Conservation (phyloP, 2,329 filamentous ascomycete species). For the Epichloe coenophiala region DNA sequence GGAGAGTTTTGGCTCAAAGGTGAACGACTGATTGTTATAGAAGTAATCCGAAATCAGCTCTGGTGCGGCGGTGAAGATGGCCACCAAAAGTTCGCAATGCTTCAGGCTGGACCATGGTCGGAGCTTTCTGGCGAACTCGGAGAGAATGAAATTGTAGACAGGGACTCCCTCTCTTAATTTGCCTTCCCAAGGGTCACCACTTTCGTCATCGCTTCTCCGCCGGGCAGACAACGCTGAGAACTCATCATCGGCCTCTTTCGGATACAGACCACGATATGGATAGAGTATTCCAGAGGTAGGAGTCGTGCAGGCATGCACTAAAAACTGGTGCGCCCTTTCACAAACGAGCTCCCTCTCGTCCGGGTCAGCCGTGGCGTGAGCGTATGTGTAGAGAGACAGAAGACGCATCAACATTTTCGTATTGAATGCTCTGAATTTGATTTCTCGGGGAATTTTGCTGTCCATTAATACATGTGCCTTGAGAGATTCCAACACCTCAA, state of each 20-base stretch:
- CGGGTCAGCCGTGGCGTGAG: conserved; percentile 29
- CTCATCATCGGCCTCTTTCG: conserved; percentile 48
- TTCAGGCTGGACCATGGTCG: conserved; percentile 70
- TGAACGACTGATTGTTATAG: conserved; percentile 62
- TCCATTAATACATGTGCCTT: conserved; percentile 63
- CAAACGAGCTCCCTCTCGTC: conserved; percentile 40
- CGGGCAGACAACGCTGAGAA: conserved; percentile 11
- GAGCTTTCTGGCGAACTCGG: conserved; percentile 64
- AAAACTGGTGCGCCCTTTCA: conserved; percentile 59
- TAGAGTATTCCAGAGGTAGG: conserved; percentile 61
- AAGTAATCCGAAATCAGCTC: conserved; percentile 87
- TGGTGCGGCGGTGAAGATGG: conserved; percentile 68
- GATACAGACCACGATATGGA: conserved; percentile 72
- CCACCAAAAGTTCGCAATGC: conserved; percentile 68
- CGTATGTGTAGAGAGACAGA: conserved; percentile 54
- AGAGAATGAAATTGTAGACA: conserved; percentile 66
- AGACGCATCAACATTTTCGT: conserved; percentile 61
- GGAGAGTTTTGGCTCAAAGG: conserved; percentile 82
- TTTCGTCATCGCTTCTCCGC: conserved; percentile 24
- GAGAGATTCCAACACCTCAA: conserved; percentile 60
- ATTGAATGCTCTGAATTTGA: conserved; percentile 65
- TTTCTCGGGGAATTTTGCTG: conserved; percentile 52
- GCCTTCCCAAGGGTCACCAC: conserved; percentile 56
- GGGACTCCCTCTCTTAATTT: conserved; percentile 53
- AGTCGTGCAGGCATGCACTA: conserved; percentile 63